Conservation (phyloP, 1,284 basidiomycete genomes). For the Dichomitus squalens region DNA sequence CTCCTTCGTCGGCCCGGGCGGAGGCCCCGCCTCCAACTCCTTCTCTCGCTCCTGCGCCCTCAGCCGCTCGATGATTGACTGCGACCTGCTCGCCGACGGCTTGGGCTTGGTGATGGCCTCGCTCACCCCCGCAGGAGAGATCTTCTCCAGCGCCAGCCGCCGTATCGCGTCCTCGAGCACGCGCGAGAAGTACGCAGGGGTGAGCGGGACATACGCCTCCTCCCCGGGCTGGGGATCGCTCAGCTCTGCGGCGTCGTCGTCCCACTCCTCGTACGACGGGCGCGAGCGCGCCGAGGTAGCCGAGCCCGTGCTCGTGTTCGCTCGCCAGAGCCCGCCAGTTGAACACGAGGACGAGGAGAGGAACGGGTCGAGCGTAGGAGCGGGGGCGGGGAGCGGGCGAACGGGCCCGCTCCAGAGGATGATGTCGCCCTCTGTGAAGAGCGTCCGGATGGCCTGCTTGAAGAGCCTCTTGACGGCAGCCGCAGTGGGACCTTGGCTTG, state of each 20-base stretch:
- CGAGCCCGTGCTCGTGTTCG: constrained; percentile 32
- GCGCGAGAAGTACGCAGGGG: constrained; percentile 48
- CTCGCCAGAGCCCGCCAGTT: constrained; percentile 43
- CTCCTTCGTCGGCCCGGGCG: constrained; percentile 47
- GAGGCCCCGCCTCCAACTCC: constrained; percentile 2
- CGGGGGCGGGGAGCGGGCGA: constrained; percentile 29
- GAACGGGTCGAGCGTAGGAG: constrained; percentile 18
- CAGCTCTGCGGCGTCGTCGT: constrained; percentile 43
- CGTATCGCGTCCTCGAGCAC: constrained; percentile 50
- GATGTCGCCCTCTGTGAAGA: constrained; percentile 68
- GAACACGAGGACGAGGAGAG: constrained; percentile 6
- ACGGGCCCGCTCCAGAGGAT: constrained; percentile 66
- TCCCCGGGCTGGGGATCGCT: constrained; percentile 64
- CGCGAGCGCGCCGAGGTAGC: constrained; percentile 24
- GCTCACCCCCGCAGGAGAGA: neutral
- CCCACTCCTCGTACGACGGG: constrained; percentile 34
- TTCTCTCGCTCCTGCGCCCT: constrained; percentile 11
- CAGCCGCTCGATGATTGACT: constrained; percentile 18
- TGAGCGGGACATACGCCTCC: constrained; percentile 66
- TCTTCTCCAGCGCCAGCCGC: constrained; percentile 33
- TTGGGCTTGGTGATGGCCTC: constrained; percentile 2
- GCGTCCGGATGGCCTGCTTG: constrained; percentile 57
- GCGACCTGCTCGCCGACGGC: neutral
- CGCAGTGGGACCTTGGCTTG: constrained; percentile 32
- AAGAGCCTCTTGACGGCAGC: constrained; percentile 61